Conservation (phyloP, 164 flowering plant species). For the Amborella trichopoda region DNA sequence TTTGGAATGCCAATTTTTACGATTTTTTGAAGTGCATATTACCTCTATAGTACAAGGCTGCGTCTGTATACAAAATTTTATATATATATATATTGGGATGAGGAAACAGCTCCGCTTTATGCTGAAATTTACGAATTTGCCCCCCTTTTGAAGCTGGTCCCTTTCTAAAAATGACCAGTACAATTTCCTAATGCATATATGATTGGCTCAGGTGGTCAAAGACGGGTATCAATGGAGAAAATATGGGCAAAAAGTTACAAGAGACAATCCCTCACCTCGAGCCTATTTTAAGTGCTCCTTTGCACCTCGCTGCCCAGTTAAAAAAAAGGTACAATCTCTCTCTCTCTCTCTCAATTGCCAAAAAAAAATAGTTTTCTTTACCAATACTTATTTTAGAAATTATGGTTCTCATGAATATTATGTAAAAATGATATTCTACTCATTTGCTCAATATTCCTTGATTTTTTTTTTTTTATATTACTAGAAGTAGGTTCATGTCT, state of each 20-base stretch:
- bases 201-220: conserved; percentile 9
- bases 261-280: conserved; percentile 20
- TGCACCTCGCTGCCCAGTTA: conserved; percentile 21
- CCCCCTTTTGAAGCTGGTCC: neutral
- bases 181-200: neutral
- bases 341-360: too few species aligned
- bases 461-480: neutral
- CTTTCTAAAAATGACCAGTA: neutral
- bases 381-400: neutral
- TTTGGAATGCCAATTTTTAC: too few species aligned
- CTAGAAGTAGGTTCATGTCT: too few species aligned
- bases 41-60: too few species aligned
- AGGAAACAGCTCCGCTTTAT: neutral
- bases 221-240: conserved; percentile 26
- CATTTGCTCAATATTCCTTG: neutral
- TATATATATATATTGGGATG: neutral
- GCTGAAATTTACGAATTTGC: neutral
- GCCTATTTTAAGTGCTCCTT: conserved; percentile 23
- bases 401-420: neutral
- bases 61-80: neutral
- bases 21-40: too few species aligned
- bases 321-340: conserved; percentile 20
- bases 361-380: too few species aligned
- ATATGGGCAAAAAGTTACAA: conserved; percentile 20
- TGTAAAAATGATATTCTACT: neutral